Conservation (phyloP, 2,329 filamentous ascomycete species). For the Samsoniella hepiali region DNA sequence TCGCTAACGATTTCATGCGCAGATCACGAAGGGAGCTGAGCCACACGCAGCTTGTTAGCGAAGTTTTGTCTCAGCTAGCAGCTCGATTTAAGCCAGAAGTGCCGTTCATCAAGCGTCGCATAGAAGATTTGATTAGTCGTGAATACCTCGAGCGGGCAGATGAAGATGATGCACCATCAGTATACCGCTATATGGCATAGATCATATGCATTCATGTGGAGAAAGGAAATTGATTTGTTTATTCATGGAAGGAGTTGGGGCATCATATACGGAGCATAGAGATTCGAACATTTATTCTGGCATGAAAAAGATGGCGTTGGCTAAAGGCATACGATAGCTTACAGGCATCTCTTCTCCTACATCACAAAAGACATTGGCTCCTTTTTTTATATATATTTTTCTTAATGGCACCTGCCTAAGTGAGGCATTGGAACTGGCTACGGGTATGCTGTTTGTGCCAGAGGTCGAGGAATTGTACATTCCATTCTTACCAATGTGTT, state of each 20-base stretch:
- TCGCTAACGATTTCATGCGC: constrained; percentile 29
- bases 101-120: constrained; percentile 74
- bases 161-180: constrained; percentile 61
- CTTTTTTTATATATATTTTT: too few species aligned
- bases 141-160: constrained; percentile 72
- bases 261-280: neutral
- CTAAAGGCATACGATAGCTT: neutral
- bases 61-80: constrained; percentile 67
- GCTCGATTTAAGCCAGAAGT: constrained; percentile 73
- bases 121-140: constrained; percentile 71
- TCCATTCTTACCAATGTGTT: too few species aligned
- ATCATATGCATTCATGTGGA: neutral
- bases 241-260: constrained; percentile 11
- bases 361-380: too few species aligned
- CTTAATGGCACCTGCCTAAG: too few species aligned
- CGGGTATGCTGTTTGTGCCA: too few species aligned
- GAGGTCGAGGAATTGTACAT: neutral
- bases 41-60: constrained; percentile 66
- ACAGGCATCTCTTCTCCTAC: neutral
- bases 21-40: constrained; percentile 71
- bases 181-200: constrained; percentile 71
- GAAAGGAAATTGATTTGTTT: neutral
- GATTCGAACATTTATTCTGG: neutral
- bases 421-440: too few species aligned
- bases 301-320: constrained; percentile 4